Conservation (phyloP, 1,284 basidiomycete genomes). For the Sporisorium graminicola region DNA sequence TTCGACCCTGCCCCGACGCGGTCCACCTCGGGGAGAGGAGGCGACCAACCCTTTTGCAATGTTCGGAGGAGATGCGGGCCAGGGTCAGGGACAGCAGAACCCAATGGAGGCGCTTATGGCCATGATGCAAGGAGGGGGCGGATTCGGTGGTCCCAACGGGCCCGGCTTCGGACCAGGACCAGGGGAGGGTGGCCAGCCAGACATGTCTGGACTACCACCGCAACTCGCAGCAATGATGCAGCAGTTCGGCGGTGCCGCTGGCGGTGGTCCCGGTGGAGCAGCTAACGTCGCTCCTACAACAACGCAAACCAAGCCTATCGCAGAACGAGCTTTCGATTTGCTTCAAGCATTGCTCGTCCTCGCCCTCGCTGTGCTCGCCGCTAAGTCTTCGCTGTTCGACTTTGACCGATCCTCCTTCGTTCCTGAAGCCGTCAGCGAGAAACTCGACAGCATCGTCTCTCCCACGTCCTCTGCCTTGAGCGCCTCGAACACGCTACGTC, state of each 20-base stretch:
- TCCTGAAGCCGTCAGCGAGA: slow-evolving; percentile 16
- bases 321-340: slow-evolving; percentile 42
- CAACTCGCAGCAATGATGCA: slow-evolving; percentile 57
- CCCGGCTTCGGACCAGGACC: slow-evolving; percentile 3
- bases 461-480: not conserved
- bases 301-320: slow-evolving; percentile 18
- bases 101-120: slow-evolving; percentile 54
- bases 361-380: slow-evolving; percentile 33
- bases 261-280: slow-evolving; percentile 17
- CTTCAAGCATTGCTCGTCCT: slow-evolving; percentile 41
- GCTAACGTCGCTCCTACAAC: slow-evolving; percentile 11
- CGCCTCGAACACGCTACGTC: slow-evolving; percentile 23
- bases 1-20: slow-evolving; percentile 23
- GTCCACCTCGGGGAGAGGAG: slow-evolving; percentile 22
- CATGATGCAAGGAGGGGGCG: slow-evolving; percentile 46
- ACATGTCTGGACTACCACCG: slow-evolving; percentile 44
- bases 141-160: slow-evolving; percentile 17
- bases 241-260: slow-evolving; percentile 37
- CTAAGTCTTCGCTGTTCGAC: slow-evolving; percentile 46
- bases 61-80: slow-evolving; percentile 20
- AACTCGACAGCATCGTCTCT: slow-evolving; percentile 13
- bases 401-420: slow-evolving; percentile 26
- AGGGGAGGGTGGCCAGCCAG: slow-evolving; percentile 15
- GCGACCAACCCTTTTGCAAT: slow-evolving; percentile 37
- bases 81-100: slow-evolving; percentile 19